These are phyloP conservation scores for Cercospora zeina DNA, from an alignment of 2,329 filamentous ascomycete species.

Conservation along the genomic window DNA sequence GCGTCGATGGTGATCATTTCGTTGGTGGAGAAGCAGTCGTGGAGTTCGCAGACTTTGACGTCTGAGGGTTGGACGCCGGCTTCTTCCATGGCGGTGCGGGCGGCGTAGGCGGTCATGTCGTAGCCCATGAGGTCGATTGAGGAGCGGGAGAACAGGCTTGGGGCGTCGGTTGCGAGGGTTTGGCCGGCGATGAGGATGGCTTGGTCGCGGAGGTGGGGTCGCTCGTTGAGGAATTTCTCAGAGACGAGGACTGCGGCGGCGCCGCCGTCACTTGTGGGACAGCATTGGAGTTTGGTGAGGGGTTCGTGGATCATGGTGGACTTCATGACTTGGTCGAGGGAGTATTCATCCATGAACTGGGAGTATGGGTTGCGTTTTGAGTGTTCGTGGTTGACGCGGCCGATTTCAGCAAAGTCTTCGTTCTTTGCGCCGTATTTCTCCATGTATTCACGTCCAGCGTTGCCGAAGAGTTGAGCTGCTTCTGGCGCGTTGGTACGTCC, in stretches of 20 bases:
- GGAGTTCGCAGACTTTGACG: slow-evolving; percentile 82
- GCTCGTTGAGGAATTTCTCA: slow-evolving; percentile 79
- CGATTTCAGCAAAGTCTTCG: slow-evolving; percentile 93
- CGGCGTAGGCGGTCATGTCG: slow-evolving; percentile 76
- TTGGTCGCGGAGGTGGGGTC: slow-evolving; percentile 75
- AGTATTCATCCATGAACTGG: slow-evolving; percentile 91
- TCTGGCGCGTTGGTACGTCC: slow-evolving; percentile 32
- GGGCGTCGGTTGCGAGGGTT: slow-evolving; percentile 77
- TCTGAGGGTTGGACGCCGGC: slow-evolving; percentile 66
- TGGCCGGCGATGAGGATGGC: slow-evolving; percentile 90
- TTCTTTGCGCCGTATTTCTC: slow-evolving; percentile 80
- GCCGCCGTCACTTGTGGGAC: slow-evolving; percentile 89
- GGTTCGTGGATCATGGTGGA: slow-evolving; percentile 78
- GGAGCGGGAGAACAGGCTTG: slow-evolving; percentile 73
- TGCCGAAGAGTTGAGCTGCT: slow-evolving; percentile 79
- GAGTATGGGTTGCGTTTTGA: slow-evolving; percentile 91
- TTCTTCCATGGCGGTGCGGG: slow-evolving; percentile 67
- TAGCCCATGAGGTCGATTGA: slow-evolving; percentile 87
- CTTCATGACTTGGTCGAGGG: slow-evolving; percentile 74
- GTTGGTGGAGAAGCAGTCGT: slow-evolving; percentile 96
- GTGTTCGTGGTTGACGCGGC: slow-evolving; percentile 87
- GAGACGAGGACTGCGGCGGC: slow-evolving; percentile 88
- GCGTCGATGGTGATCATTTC: slow-evolving; percentile 90
- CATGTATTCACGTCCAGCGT: slow-evolving; percentile 93
- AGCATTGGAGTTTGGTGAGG: slow-evolving; percentile 96